phyloP scores from a whole-genome alignment of 352 stramenopile genomes.

The Halophytophthora polymorphica region DNA sequence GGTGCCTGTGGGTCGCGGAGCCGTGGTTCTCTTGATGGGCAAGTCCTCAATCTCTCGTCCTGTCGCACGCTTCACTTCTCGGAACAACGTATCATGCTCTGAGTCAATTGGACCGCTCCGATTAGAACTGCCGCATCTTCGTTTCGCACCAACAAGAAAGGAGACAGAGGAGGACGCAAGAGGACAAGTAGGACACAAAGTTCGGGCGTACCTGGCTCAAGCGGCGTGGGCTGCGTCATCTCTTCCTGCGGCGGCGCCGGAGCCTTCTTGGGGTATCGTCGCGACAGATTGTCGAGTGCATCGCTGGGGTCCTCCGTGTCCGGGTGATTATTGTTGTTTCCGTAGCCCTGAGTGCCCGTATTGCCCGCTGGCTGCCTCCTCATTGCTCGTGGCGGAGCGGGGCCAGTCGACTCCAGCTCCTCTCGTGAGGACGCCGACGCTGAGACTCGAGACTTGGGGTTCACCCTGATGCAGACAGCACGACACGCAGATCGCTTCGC shows the following conservation, averaged over 20 bases:
- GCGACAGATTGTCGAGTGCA: conserved; percentile 62
- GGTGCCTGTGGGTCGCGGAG: conserved; percentile 10
- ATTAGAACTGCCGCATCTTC: conserved; percentile 24
- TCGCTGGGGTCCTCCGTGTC: conserved; percentile 31
- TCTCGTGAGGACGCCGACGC: conserved; percentile 45
- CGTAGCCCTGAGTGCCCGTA: conserved; percentile 16
- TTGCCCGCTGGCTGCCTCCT: conserved; percentile 16
- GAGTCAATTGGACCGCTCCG: conserved; percentile 22
- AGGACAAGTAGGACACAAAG: not conserved
- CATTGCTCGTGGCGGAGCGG: conserved; percentile 9
- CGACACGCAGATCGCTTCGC: not conserved
- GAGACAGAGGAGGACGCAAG: not conserved
- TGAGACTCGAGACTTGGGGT: conserved; percentile 29
- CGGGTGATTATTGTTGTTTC: conserved; percentile 59
- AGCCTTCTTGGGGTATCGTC: conserved; percentile 57
- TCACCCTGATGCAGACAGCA: conserved; percentile 28
- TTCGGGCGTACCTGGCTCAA: conserved; percentile 44
- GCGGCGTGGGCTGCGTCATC: conserved; percentile 22
- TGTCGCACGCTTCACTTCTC: conserved; percentile 77
- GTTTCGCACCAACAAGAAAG: not conserved
- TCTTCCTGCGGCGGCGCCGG: conserved; percentile 21
- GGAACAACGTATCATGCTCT: conserved; percentile 82
- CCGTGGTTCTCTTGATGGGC: conserved; percentile 38
- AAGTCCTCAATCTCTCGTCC: conserved; percentile 65
- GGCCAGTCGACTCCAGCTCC: conserved; percentile 30